A percentile compares a stretch with the other conserved stretches of the same genome.
Conservation (phyloP, 768 basidiomycete genomes). For the Rhodotorula taiwanensis region DNA sequence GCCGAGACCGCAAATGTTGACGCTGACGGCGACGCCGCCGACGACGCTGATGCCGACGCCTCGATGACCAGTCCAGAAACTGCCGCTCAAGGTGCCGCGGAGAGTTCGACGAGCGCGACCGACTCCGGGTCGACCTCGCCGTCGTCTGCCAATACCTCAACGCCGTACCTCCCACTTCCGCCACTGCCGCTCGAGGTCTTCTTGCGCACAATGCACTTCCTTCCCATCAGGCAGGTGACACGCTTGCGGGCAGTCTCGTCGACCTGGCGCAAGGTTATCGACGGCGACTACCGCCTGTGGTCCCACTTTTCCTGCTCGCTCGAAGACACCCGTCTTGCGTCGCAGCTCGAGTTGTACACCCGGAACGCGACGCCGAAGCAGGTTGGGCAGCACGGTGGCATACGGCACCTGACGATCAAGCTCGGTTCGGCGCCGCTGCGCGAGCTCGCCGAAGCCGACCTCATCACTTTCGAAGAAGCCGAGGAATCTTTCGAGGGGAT, state of each 20-base stretch:
- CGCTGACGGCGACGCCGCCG: too few relatives aligned
- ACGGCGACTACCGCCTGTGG: slow-evolving; percentile 26
- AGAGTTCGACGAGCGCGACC: too few relatives aligned
- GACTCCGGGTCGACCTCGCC: too few relatives aligned
- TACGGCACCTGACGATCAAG: not conserved
- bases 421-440: not conserved
- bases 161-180: slow-evolving; percentile 10
- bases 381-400: slow-evolving; percentile 2
- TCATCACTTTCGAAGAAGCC: too few relatives aligned
- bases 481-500: too few relatives aligned
- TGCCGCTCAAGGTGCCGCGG: too few relatives aligned
- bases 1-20: too few relatives aligned
- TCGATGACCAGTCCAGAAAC: too few relatives aligned
- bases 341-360: not conserved
- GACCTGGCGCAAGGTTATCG: slow-evolving; percentile 18
- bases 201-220: slow-evolving; percentile 13
- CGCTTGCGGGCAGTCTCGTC: slow-evolving; percentile 17
- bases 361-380: too few relatives aligned
- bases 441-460: not conserved
- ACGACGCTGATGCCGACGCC: too few relatives aligned
- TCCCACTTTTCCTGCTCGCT: not conserved
- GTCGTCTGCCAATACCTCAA: not conserved
- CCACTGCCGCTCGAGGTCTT: slow-evolving; percentile 31
- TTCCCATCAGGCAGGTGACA: not conserved
- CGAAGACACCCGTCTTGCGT: not conserved